phyloP scores from a whole-genome alignment of 139 green algal species.

The Picochlorum sp. region DNA sequence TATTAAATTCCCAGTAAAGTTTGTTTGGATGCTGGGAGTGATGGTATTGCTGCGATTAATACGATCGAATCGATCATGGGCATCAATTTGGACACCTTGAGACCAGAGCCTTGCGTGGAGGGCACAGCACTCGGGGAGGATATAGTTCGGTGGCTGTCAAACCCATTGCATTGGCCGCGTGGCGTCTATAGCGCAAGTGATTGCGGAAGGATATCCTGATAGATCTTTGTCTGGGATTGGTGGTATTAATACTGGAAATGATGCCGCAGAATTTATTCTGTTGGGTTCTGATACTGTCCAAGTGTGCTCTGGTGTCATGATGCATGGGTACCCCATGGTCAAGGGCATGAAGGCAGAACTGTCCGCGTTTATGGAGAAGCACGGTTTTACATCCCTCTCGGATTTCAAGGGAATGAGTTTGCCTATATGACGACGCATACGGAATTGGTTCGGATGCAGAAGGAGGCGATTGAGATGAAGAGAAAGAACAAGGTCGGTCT shows the following conservation, averaged over 20 bases:
- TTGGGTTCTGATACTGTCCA: constrained; percentile 89
- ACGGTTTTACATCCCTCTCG: constrained; percentile 72
- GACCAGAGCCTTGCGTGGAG: constrained; percentile 49
- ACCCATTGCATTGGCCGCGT: constrained; percentile 92
- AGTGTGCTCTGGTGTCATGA: constrained; percentile 97
- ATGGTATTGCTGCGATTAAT: constrained; percentile 79
- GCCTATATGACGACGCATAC: constrained; percentile 93
- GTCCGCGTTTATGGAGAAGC: constrained; percentile 62
- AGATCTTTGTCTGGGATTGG: constrained; percentile 72
- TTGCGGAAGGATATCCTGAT: constrained; percentile 52
- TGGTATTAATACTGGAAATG: constrained; percentile 81
- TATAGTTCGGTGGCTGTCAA: constrained; percentile 85
- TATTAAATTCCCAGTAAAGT: constrained; percentile 58
- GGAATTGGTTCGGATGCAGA: constrained; percentile 82
- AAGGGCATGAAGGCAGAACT: constrained; percentile 83
- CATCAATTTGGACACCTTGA: constrained; percentile 87
- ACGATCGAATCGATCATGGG: constrained; percentile 88
- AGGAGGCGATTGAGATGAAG: constrained; percentile 63
- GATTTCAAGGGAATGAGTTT: constrained; percentile 76
- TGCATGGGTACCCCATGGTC: constrained; percentile 89
- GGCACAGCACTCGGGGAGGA: constrained; percentile 63
- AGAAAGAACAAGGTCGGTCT: constrained; percentile 59
- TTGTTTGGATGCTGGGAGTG: constrained; percentile 52
- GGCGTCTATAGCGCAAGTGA: constrained; percentile 49
- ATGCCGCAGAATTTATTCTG: constrained; percentile 95